Percentiles rank a stretch among this genome's conserved stretches.
Evolutionary conservation across 2,329 filamentous ascomycete species (phyloP).

Genomic region (Colletotrichum sp.): DNA sequence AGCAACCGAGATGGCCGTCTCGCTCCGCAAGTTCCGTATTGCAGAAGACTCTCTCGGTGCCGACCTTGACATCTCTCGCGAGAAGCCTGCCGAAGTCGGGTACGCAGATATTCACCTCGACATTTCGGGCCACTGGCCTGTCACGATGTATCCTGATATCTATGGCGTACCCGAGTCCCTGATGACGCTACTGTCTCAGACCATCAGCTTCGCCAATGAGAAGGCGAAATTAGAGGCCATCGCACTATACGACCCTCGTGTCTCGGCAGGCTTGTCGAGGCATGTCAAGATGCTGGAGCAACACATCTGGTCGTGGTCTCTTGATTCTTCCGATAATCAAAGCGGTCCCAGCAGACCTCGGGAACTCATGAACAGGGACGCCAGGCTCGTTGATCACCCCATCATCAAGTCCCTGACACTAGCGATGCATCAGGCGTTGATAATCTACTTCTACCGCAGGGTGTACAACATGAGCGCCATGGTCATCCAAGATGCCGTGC

Average conservation of each 20-base stretch:
- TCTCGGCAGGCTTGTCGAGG: constrained; percentile 28
- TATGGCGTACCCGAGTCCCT: constrained; percentile 48
- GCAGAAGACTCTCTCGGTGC: constrained; percentile 26
- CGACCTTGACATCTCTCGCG: constrained; percentile 28
- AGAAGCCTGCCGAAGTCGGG: constrained; percentile 39
- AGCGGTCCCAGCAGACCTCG: background rate
- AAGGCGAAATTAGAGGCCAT: constrained; percentile 35
- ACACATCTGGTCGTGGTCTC: constrained; percentile 34
- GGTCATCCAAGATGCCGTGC: constrained; percentile 42
- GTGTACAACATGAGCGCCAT: constrained; percentile 44
- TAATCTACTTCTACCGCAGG: constrained; percentile 50
- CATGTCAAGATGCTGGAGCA: constrained; percentile 36
- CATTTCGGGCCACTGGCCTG: constrained; percentile 40
- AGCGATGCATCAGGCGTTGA: constrained; percentile 45
- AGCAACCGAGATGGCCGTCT: constrained; percentile 6
- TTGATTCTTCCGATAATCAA: constrained; percentile 8
- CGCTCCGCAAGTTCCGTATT: constrained; percentile 31
- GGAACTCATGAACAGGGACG: background rate
- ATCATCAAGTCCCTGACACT: constrained; percentile 34
- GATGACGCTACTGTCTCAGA: constrained; percentile 43
- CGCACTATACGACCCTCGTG: constrained; percentile 22
- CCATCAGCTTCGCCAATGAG: constrained; percentile 46
- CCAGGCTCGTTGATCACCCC: constrained; percentile 14
- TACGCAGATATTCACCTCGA: constrained; percentile 50
- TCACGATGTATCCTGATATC: constrained; percentile 47